Conservation (phyloP, 352 stramenopile genomes). For the Sclerospora graminicola region DNA sequence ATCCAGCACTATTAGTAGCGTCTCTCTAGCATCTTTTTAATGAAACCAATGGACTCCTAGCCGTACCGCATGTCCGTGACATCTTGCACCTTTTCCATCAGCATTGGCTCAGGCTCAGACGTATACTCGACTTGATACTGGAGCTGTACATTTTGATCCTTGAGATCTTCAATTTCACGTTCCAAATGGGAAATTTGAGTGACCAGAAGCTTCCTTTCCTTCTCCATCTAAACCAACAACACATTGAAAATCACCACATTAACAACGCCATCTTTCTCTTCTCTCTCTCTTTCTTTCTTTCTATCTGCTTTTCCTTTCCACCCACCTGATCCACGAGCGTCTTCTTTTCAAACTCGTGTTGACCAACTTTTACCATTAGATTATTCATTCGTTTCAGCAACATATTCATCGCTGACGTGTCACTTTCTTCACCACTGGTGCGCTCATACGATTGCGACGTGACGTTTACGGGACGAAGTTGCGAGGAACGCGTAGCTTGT, state of each 20-base stretch:
- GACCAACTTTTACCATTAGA: conserved; percentile 75
- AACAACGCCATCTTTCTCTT: background rate
- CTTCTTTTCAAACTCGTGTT: conserved; percentile 85
- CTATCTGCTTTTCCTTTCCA: background rate
- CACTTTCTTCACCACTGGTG: conserved; percentile 16
- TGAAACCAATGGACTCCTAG: too few species aligned
- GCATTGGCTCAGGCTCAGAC: conserved; percentile 71
- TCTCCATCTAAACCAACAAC: conserved; percentile 47
- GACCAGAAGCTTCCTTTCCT: conserved; percentile 47
- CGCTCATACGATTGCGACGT: conserved; percentile 3
- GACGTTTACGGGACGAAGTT: background rate
- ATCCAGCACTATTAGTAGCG: conserved; percentile 2
- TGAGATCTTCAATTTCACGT: conserved; percentile 55
- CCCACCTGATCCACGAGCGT: conserved; percentile 58
- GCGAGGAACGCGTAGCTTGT: background rate
- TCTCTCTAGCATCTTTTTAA: too few species aligned
- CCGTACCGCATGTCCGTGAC: conserved; percentile 59
- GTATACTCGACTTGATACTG: conserved; percentile 82
- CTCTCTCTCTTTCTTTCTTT: background rate
- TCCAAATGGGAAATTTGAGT: conserved; percentile 32
- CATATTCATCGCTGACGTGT: conserved; percentile 56
- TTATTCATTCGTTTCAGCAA: conserved; percentile 69
- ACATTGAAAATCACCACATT: background rate
- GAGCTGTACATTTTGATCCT: conserved; percentile 74
- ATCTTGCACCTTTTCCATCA: conserved; percentile 72